Evolutionary conservation across 116 monocot species (phyloP).

Genomic region (Trichopus zeylanicus): DNA sequence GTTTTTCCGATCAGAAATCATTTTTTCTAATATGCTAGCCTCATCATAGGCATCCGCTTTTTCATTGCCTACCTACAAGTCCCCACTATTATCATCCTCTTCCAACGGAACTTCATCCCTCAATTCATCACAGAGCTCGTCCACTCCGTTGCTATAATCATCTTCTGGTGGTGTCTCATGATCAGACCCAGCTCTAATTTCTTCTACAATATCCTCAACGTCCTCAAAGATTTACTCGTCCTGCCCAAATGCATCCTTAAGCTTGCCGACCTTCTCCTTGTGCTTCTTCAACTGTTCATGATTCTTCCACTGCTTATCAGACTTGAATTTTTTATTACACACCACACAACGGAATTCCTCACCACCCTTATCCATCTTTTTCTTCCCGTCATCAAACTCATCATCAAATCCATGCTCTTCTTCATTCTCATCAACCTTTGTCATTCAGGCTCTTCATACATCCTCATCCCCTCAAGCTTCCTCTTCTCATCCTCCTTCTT

Average conservation of each 20-base stretch:
- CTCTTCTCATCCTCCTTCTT: constrained; percentile 71
- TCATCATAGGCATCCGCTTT: constrained; percentile 29
- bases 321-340: constrained; percentile 95
- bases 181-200: constrained; percentile 8
- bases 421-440: constrained; percentile 34
- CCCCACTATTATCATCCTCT: constrained; percentile 9
- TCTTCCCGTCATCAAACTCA: constrained; percentile 29
- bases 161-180: constrained; percentile 11
- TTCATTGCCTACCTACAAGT: constrained; percentile 6
- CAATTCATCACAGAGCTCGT: constrained; percentile 32
- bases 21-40: constrained; percentile 44
- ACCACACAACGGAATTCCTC: constrained; percentile 80
- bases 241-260: constrained; percentile 41
- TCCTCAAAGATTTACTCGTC: constrained; percentile 37
- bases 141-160: constrained; percentile 10
- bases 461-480: constrained; percentile 53
- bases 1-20: constrained; percentile 47
- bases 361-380: constrained; percentile 13
- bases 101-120: constrained; percentile 17
- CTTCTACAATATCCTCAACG: constrained; percentile 23
- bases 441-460: constrained; percentile 76
- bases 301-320: constrained; percentile 99
- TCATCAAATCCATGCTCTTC: constrained; percentile 13
- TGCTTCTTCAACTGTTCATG: constrained; percentile 99
- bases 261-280: constrained; percentile 64